Conservation (phyloP, 2,329 filamentous ascomycete species). For the Trichoderma simmonsii region DNA sequence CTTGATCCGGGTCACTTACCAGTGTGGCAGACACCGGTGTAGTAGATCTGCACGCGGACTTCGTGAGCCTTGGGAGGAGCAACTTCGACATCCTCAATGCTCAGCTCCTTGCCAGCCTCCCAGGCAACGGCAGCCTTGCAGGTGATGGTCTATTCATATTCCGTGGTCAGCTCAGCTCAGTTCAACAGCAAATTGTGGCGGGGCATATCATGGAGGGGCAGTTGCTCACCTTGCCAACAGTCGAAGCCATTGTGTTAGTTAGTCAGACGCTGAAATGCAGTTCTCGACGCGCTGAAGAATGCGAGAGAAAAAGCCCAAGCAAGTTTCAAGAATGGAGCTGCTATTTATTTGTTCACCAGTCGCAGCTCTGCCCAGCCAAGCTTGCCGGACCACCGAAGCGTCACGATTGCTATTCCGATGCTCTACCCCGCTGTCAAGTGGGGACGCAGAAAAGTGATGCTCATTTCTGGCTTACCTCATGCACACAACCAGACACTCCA, state of each 20-base stretch:
- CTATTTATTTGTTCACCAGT: constrained; percentile 5
- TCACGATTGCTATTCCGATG: neutral
- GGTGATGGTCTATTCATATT: constrained; percentile 69
- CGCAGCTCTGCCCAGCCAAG: neutral
- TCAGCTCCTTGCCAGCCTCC: constrained; percentile 88
- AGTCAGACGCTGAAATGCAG: neutral
- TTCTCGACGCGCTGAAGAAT: neutral
- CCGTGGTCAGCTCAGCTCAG: neutral
- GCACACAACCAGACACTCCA: neutral
- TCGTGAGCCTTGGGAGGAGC: constrained; percentile 84
- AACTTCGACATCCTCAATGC: constrained; percentile 90
- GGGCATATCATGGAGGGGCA: constrained; percentile 27
- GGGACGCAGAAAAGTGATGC: neutral
- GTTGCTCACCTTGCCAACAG: constrained; percentile 49
- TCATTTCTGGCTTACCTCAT: neutral
- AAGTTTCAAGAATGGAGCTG: neutral
- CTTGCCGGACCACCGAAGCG: constrained; percentile 4
- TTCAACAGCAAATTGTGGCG: constrained; percentile 20
- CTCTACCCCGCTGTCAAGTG: constrained; percentile 15
- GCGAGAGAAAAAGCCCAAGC: neutral
- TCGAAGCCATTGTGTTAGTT: constrained; percentile 44
- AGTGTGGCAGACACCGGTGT: constrained; percentile 98
- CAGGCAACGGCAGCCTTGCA: constrained; percentile 98
- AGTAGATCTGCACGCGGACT: constrained; percentile 94
- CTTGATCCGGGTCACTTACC: constrained; percentile 47